A percentile compares a stretch with the other conserved stretches of the same genome.
These are phyloP conservation scores for Mycena olivaceomarginata DNA, from an alignment of 768 basidiomycete genomes.

Conservation along the genomic window DNA sequence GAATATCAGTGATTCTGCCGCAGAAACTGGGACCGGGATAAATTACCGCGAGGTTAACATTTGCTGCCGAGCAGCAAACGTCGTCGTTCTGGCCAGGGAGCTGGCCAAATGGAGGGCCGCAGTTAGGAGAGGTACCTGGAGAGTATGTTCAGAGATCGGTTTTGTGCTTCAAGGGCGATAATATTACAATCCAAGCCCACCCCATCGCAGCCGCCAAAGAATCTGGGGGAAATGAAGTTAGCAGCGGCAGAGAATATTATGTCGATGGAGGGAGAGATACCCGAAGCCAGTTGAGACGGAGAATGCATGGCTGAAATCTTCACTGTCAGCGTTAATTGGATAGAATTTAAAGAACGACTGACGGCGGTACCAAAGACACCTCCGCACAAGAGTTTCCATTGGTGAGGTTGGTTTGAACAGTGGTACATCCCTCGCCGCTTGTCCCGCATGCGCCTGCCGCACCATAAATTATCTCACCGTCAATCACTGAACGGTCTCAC, in stretches of 20 bases:
- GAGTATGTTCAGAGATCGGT: neutral
- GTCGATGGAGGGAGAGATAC: neutral
- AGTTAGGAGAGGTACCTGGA: neutral
- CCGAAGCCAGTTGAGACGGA: neutral
- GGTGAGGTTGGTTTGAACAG: neutral
- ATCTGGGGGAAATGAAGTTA: neutral
- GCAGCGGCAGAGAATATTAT: neutral
- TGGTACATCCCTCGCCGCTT: conserved; percentile 1
- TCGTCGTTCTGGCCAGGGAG: neutral
- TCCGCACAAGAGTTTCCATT: neutral
- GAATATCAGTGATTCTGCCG: neutral
- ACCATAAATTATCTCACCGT: neutral
- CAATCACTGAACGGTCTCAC: neutral
- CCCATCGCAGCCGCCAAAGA: conserved; percentile 1
- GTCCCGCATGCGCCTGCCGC: neutral
- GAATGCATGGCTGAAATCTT: neutral
- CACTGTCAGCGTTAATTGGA: neutral
- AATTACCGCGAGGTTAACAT: neutral
- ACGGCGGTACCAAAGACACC: neutral
- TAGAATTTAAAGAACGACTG: neutral
- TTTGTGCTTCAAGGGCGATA: neutral
- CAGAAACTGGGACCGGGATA: neutral
- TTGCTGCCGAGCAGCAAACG: neutral
- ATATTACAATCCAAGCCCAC: neutral
- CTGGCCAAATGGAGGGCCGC: neutral